These are phyloP conservation scores for Colletotrichum kahawae DNA, from an alignment of 2,329 filamentous ascomycete genomes.

Conservation along the genomic window DNA sequence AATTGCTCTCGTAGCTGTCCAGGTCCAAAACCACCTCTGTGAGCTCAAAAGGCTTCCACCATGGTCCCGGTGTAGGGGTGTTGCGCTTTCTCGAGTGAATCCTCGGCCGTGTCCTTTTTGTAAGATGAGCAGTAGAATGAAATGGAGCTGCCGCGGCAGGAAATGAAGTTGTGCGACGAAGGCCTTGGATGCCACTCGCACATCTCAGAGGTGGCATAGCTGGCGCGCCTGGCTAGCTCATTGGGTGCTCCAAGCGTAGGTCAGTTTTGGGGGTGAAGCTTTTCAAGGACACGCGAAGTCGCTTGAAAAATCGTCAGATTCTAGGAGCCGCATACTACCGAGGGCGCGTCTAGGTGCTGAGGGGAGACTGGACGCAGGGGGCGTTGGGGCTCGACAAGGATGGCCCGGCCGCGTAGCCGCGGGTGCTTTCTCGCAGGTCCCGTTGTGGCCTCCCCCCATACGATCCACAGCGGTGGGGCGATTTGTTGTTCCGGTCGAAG, in stretches of 20 bases:
- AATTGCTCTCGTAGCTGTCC: conserved; percentile 49
- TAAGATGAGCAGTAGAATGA: not conserved
- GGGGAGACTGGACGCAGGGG: conserved; percentile 1
- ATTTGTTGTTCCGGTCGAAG: conserved; percentile 2
- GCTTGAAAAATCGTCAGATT: conserved; percentile 9
- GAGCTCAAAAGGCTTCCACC: conserved; percentile 31
- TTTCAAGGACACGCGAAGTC: not conserved
- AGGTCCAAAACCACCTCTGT: conserved; percentile 55
- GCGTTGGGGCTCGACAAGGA: conserved; percentile 5
- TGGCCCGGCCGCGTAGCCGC: conserved; percentile 17
- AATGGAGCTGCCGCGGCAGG: not conserved
- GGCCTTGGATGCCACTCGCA: not conserved
- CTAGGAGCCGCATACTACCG: conserved; percentile 4
- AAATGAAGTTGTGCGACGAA: not conserved
- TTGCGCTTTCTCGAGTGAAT: conserved; percentile 4
- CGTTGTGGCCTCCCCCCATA: not conserved
- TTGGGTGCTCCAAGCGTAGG: not conserved
- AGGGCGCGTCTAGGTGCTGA: not conserved
- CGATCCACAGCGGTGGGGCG: not conserved
- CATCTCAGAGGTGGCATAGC: not conserved
- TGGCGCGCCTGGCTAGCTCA: not conserved
- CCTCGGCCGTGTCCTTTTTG: not conserved
- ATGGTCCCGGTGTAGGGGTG: not conserved
- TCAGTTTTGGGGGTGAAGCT: not conserved
- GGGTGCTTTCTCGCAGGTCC: conserved; percentile 12